phyloP scores from a whole-genome alignment of 352 stramenopile genomes.

The Pythium coloratum region DNA sequence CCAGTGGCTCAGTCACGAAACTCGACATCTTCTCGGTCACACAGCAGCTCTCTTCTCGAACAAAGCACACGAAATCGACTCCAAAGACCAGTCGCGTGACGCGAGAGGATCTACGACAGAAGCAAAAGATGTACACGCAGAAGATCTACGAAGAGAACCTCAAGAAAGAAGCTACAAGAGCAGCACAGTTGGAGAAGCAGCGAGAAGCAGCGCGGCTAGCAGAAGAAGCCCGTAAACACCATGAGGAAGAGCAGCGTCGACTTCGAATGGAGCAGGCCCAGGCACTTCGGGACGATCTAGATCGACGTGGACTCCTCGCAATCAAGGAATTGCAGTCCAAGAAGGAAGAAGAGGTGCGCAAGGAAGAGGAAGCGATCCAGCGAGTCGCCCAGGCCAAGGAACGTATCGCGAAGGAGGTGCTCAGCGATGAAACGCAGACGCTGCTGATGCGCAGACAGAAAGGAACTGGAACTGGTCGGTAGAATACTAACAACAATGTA shows the following conservation, averaged over 20 bases:
- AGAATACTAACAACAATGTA: not conserved
- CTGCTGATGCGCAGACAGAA: constrained; percentile 22
- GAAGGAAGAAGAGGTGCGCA: constrained; percentile 46
- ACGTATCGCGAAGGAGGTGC: constrained; percentile 35
- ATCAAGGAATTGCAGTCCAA: constrained; percentile 46
- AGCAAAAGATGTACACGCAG: constrained; percentile 45
- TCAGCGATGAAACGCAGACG: constrained; percentile 45
- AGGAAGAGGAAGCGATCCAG: constrained; percentile 34
- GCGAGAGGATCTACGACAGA: constrained; percentile 35
- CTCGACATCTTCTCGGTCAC: constrained; percentile 65
- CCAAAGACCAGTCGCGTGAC: not conserved
- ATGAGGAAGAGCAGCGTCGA: constrained; percentile 35
- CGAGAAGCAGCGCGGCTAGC: constrained; percentile 25
- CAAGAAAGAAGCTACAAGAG: constrained; percentile 33
- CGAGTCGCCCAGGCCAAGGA: constrained; percentile 34
- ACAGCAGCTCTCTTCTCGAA: constrained; percentile 10
- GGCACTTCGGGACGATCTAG: constrained; percentile 38
- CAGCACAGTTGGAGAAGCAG: constrained; percentile 31
- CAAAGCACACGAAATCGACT: not conserved
- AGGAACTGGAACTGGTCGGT: not conserved
- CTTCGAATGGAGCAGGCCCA: constrained; percentile 31
- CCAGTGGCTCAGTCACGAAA: not conserved
- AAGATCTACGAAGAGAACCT: constrained; percentile 41
- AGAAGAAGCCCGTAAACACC: constrained; percentile 27
- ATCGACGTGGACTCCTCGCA: constrained; percentile 37